Percentiles rank a stretch among this genome's conserved stretches.
Conservation (phyloP, 495 filamentous ascomycete species). For the Baudoinia panamericana region DNA sequence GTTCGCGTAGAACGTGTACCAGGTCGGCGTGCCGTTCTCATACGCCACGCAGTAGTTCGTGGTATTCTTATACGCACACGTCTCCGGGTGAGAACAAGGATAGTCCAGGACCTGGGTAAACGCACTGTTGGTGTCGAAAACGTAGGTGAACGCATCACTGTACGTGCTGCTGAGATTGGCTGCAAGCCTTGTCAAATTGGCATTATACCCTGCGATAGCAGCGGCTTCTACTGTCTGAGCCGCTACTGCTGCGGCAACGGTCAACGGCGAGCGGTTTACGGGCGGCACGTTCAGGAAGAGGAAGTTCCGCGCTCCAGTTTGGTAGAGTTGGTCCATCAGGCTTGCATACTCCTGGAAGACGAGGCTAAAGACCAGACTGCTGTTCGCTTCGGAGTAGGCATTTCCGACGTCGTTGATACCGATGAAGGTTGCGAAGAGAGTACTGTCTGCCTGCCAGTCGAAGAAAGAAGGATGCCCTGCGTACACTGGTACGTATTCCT, state of each 20-base stretch:
- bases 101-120: constrained; percentile 24
- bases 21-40: constrained; percentile 41
- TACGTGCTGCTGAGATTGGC: constrained; percentile 18
- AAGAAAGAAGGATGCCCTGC: constrained; percentile 31
- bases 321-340: constrained; percentile 42
- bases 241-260: constrained; percentile 17
- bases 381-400: constrained; percentile 38
- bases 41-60: constrained; percentile 42
- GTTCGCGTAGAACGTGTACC: constrained; percentile 32
- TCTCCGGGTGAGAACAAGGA: constrained; percentile 24
- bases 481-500: constrained; percentile 37
- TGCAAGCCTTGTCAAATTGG: constrained; percentile 16
- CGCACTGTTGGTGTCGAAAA: constrained; percentile 24
- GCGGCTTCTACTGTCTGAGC: constrained; percentile 12
- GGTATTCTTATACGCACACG: constrained; percentile 37
- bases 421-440: constrained; percentile 59
- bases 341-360: constrained; percentile 47
- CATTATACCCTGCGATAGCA: constrained; percentile 25
- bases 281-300: constrained; percentile 65
- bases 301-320: constrained; percentile 57
- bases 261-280: constrained; percentile 50
- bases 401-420: constrained; percentile 72
- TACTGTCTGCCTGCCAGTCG: constrained; percentile 47
- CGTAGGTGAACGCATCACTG: constrained; percentile 20
- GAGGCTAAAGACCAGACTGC: constrained; percentile 32